phyloP scores from a whole-genome alignment of 331 rosid species.

The Saraca asoca region DNA sequence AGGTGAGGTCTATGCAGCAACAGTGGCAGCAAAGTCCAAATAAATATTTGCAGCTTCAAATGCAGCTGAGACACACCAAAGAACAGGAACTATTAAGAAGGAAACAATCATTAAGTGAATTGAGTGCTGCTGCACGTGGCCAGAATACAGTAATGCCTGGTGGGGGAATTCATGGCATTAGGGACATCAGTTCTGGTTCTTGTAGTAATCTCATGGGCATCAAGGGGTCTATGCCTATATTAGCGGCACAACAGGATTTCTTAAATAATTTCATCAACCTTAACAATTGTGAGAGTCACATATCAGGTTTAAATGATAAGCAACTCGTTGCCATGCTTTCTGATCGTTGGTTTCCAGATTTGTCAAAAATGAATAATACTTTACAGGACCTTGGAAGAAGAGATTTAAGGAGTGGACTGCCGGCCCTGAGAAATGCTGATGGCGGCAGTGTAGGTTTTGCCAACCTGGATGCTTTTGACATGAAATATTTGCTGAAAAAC shows the following conservation, averaged over 20 bases:
- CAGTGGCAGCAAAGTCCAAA: slow-evolving; percentile 14
- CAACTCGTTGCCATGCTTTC: slow-evolving; percentile 19
- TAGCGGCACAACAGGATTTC: slow-evolving; percentile 15
- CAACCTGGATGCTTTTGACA: slow-evolving; percentile 7
- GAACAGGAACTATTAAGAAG: slow-evolving; percentile 11
- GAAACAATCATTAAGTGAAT: neutral
- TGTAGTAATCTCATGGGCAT: neutral
- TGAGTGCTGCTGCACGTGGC: slow-evolving; percentile 3
- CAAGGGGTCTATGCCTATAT: slow-evolving; percentile 18
- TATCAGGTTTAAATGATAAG: slow-evolving; percentile 27
- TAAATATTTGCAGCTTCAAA: slow-evolving; percentile 15
- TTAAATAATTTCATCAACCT: slow-evolving; percentile 15
- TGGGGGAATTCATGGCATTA: slow-evolving; percentile 22
- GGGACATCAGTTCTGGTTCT: slow-evolving; percentile 20
- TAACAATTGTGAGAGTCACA: slow-evolving; percentile 22
- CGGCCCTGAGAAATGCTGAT: slow-evolving; percentile 8
- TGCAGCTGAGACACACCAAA: slow-evolving; percentile 21
- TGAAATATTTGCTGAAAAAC: slow-evolving; percentile 5
- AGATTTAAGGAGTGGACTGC: slow-evolving; percentile 15
- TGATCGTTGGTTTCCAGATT: neutral
- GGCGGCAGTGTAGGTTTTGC: slow-evolving; percentile 2
- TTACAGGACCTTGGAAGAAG: slow-evolving; percentile 25
- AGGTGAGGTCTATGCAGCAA: slow-evolving; percentile 22
- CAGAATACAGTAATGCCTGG: neutral
- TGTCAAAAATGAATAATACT: neutral